Evolutionary conservation across 257 asterid species (phyloP).

Genomic region (Paraleonurus japonicus): DNA sequence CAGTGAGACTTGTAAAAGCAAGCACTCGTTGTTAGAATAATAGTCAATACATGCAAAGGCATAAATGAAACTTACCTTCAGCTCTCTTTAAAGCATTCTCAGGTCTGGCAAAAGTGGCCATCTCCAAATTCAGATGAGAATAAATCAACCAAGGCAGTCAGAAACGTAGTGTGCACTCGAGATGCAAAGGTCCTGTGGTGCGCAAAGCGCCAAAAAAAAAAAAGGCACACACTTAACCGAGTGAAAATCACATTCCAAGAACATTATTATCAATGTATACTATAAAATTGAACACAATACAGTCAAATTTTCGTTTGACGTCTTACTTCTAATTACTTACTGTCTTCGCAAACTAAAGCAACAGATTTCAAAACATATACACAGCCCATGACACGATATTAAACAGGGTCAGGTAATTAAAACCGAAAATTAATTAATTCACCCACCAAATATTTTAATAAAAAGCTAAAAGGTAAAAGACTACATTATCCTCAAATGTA

Average conservation of each 20-base stretch:
- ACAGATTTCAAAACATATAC: too few relatives aligned
- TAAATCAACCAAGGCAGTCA: background rate
- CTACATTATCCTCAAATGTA: too few relatives aligned
- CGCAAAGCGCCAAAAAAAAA: too few relatives aligned
- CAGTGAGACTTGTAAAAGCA: background rate
- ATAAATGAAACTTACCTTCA: conserved; percentile 35
- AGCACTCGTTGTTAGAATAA: background rate
- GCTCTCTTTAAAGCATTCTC: conserved; percentile 63
- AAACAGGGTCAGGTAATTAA: too few relatives aligned
- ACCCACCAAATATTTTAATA: too few relatives aligned
- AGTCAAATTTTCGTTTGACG: background rate
- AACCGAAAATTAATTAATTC: too few relatives aligned
- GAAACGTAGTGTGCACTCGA: background rate
- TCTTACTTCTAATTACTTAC: background rate
- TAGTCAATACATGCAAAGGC: background rate
- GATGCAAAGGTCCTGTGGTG: background rate
- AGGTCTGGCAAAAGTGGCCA: conserved; percentile 39
- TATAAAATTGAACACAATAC: background rate
- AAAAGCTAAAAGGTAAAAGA: too few relatives aligned
- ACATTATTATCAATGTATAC: background rate
- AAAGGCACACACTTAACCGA: too few relatives aligned
- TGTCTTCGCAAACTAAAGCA: background rate
- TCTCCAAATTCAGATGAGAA: background rate
- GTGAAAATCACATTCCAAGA: too few relatives aligned
- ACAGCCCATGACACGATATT: too few relatives aligned